A percentile compares a stretch with the other conserved stretches of the same genome.
Evolutionary conservation across 2,329 filamentous ascomycete species (phyloP).

Genomic region (Penicillium sp.): DNA sequence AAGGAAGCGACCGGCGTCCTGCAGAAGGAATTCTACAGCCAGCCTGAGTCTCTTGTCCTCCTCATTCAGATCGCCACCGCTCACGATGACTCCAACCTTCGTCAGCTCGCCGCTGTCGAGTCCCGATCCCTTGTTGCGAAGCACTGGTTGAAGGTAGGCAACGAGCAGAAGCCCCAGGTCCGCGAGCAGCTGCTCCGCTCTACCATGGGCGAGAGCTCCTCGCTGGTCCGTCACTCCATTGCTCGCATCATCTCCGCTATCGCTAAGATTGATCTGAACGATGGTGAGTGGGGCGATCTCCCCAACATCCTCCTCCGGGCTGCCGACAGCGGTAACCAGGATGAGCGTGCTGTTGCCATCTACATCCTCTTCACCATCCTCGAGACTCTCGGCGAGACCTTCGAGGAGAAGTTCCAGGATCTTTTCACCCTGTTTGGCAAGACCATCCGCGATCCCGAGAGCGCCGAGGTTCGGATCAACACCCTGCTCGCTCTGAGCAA

Average conservation of each 20-base stretch:
- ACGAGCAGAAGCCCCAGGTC: slow-evolving; percentile 75
- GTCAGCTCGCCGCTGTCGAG: slow-evolving; percentile 91
- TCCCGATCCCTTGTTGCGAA: slow-evolving; percentile 77
- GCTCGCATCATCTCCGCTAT: slow-evolving; percentile 86
- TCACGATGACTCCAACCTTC: slow-evolving; percentile 68
- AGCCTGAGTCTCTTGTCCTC: slow-evolving; percentile 78
- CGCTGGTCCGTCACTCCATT: slow-evolving; percentile 78
- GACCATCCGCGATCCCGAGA: slow-evolving; percentile 88
- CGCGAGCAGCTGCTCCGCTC: slow-evolving; percentile 81
- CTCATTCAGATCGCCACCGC: slow-evolving; percentile 86
- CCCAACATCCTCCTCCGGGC: slow-evolving; percentile 77
- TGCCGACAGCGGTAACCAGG: slow-evolving; percentile 70
- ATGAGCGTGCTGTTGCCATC: slow-evolving; percentile 84
- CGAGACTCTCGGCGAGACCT: slow-evolving; percentile 81
- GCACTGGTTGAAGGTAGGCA: slow-evolving; percentile 77
- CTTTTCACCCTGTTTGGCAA: slow-evolving; percentile 81
- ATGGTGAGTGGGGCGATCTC: slow-evolving; percentile 82
- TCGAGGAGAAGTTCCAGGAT: slow-evolving; percentile 75
- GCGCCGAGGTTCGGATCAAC: slow-evolving; percentile 90
- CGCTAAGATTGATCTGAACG: slow-evolving; percentile 80
- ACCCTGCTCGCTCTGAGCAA: slow-evolving; percentile 88
- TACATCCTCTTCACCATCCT: slow-evolving; percentile 92
- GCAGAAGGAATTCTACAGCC: slow-evolving; percentile 89
- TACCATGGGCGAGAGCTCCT: slow-evolving; percentile 74
- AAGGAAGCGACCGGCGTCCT: slow-evolving; percentile 88